A percentile compares a stretch with the other conserved stretches of the same genome.
Evolutionary conservation across 169 alveolate species (phyloP).

Genomic region (Eimeria maxima): DNA sequence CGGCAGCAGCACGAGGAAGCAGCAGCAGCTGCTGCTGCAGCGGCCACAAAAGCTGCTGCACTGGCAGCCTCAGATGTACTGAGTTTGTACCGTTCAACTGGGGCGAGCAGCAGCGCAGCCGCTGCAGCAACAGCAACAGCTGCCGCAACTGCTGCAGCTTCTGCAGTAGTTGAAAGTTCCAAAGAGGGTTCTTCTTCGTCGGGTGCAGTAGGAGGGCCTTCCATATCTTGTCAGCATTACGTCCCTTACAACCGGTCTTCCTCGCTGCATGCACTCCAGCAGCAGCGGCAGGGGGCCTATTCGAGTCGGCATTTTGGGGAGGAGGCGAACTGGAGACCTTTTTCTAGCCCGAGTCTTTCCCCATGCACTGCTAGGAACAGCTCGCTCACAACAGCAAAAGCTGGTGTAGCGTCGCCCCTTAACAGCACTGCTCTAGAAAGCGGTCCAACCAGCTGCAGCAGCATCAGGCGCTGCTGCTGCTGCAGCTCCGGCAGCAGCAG

Average conservation of each 20-base stretch:
- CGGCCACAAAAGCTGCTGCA: constrained; percentile 31
- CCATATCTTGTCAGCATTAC: constrained; percentile 13
- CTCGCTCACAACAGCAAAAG: neutral
- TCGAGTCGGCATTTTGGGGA: neutral
- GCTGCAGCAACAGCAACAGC: constrained; percentile 44
- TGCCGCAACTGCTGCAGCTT: constrained; percentile 1
- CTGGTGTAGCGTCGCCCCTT: neutral
- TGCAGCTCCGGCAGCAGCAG: neutral
- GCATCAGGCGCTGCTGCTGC: constrained; percentile 15
- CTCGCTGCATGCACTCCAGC: neutral
- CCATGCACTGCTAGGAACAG: neutral
- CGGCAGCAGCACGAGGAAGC: constrained; percentile 62
- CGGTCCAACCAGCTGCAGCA: neutral
- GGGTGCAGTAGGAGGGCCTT: constrained; percentile 1
- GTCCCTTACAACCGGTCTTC: neutral
- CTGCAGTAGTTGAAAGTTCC: constrained; percentile 28
- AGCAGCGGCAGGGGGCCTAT: constrained; percentile 1
- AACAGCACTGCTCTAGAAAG: neutral
- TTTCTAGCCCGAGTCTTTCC: neutral
- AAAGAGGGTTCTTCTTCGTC: neutral
- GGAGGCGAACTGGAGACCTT: neutral
- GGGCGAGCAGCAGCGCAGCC: constrained; percentile 26
- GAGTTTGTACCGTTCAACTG: constrained; percentile 3
- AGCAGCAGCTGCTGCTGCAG: constrained; percentile 30
- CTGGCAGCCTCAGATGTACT: constrained; percentile 30